Evolutionary conservation across 2,329 filamentous ascomycete species (phyloP).

Genomic region (Chaetoscypha palmicola): DNA sequence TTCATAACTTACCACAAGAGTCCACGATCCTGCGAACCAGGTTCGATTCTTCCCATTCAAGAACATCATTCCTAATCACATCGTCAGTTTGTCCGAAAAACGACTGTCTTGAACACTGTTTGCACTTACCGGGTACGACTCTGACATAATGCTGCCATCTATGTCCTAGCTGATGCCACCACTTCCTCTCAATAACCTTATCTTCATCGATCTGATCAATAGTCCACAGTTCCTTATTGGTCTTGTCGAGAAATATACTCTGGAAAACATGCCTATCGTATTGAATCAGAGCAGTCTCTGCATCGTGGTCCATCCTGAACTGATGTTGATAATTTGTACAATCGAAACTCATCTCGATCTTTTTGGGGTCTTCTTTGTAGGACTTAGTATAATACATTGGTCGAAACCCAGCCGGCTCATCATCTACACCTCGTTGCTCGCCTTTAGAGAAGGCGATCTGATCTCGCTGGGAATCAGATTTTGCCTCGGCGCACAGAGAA

Average conservation of each 20-base stretch:
- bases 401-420: constrained; percentile 43
- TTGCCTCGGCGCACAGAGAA: constrained; percentile 43
- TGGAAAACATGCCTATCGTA: constrained; percentile 59
- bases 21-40: constrained; percentile 27
- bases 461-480: constrained; percentile 35
- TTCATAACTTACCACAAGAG: constrained; percentile 27
- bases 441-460: constrained; percentile 38
- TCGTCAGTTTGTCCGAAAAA: no score
- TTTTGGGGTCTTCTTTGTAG: constrained; percentile 47
- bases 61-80: constrained; percentile 54
- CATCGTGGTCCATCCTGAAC: constrained; percentile 41
- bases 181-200: constrained; percentile 57
- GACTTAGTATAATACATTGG: constrained; percentile 62
- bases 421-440: constrained; percentile 45
- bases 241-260: constrained; percentile 58
- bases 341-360: constrained; percentile 67
- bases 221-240: constrained; percentile 49
- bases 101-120: neutral
- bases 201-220: constrained; percentile 49
- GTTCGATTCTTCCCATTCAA: constrained; percentile 60
- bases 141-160: constrained; percentile 56
- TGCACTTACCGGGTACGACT: constrained; percentile 49
- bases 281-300: constrained; percentile 24
- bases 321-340: constrained; percentile 71
- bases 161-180: constrained; percentile 58